Conservation (phyloP, 2,329 filamentous ascomycete species). For the Colletotrichum kahawae region DNA sequence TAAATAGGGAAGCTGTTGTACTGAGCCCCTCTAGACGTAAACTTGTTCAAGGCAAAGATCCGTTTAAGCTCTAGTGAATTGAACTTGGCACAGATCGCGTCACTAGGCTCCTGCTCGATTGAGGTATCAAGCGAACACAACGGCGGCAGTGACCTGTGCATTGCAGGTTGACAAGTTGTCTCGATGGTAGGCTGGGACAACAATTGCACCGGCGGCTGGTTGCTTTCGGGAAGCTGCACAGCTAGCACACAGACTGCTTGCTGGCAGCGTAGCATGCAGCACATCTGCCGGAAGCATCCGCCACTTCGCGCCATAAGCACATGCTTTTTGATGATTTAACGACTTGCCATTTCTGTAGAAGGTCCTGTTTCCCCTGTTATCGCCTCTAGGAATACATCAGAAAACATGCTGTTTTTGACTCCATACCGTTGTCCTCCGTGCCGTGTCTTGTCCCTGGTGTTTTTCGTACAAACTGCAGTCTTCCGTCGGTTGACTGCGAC, state of each 20-base stretch:
- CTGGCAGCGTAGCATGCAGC: background rate
- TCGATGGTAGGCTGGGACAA: background rate
- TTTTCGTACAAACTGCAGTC: background rate
- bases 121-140: background rate
- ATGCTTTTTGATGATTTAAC: background rate
- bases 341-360: conserved; percentile 6
- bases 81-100: background rate
- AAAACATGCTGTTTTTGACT: background rate
- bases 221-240: background rate
- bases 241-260: background rate
- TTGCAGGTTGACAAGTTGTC: background rate
- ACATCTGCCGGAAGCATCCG: background rate
- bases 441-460: background rate
- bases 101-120: conserved; percentile 1
- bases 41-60: background rate
- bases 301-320: background rate
- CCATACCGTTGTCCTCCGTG: background rate
- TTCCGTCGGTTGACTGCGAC: background rate
- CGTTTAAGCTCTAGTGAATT: background rate
- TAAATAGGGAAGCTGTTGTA: background rate
- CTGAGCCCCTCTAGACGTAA: background rate
- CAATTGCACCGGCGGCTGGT: background rate
- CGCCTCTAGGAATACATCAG: background rate
- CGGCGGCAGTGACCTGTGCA: background rate
- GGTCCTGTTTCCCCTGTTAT: conserved; percentile 11